These are phyloP conservation scores for Acanthochlamys bracteata DNA, from an alignment of 106 monocot genomes.

Conservation along the genomic window DNA sequence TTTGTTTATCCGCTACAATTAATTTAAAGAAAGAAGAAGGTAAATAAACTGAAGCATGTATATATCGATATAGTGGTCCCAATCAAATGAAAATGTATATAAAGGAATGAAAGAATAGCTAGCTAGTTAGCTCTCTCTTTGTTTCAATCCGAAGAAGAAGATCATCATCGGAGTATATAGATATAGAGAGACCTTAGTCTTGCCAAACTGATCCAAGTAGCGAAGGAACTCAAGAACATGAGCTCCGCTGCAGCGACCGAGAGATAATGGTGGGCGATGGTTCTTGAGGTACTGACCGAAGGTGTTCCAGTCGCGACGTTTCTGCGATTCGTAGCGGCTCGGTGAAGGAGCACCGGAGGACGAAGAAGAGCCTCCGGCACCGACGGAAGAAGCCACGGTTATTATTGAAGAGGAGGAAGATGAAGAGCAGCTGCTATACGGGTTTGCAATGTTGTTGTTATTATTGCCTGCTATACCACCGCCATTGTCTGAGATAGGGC, in stretches of 20 bases:
- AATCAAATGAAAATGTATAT: too few relatives aligned
- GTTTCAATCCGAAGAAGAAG: background rate
- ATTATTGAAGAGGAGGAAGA: background rate
- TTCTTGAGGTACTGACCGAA: slow-evolving; percentile 49
- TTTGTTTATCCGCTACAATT: too few relatives aligned
- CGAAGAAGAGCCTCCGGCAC: background rate
- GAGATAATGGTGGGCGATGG: slow-evolving; percentile 53
- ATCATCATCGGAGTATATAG: background rate
- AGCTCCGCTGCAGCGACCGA: slow-evolving; percentile 54
- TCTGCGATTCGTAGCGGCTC: slow-evolving; percentile 59
- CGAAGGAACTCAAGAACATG: slow-evolving; percentile 69
- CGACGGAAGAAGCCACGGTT: background rate
- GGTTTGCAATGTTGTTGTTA: too few relatives aligned
- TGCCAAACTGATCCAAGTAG: slow-evolving; percentile 70
- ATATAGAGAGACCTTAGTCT: slow-evolving; percentile 31
- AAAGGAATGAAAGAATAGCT: too few relatives aligned
- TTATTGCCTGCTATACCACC: background rate
- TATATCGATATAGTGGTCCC: too few relatives aligned
- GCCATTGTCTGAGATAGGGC: slow-evolving; percentile 1
- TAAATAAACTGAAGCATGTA: too few relatives aligned
- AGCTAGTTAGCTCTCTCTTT: too few relatives aligned
- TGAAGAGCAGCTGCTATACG: background rate
- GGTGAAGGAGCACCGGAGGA: slow-evolving; percentile 19
- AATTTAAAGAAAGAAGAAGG: too few relatives aligned
- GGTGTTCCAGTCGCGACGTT: slow-evolving; percentile 72